phyloP scores from a whole-genome alignment of 768 basidiomycete genomes.

The Psilocybe sp. region DNA sequence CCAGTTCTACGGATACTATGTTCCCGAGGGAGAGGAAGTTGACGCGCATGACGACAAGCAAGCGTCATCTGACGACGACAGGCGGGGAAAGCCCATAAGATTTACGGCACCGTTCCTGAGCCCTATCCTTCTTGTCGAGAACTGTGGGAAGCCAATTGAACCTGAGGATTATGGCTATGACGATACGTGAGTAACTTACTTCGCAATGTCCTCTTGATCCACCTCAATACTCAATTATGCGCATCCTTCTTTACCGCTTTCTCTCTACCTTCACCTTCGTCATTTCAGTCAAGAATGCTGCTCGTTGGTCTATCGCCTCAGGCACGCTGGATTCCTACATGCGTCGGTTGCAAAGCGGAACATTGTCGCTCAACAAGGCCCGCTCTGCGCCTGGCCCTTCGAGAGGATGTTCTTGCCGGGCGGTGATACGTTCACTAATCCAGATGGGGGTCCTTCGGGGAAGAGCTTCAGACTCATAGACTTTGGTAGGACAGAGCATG shows the following conservation, averaged over 20 bases:
- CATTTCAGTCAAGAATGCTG: slow-evolving; percentile 32
- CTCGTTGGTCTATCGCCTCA: slow-evolving; percentile 33
- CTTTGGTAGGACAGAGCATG: slow-evolving; percentile 25
- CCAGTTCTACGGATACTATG: too few relatives aligned
- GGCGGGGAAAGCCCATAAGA: too few relatives aligned
- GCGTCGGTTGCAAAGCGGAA: slow-evolving; percentile 32
- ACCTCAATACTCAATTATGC: too few relatives aligned
- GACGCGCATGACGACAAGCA: too few relatives aligned
- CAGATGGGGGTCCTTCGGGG: slow-evolving; percentile 6
- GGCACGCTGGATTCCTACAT: slow-evolving; percentile 33
- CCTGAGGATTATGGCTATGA: slow-evolving; percentile 25
- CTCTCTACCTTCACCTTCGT: neutral
- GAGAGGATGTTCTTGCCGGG: slow-evolving; percentile 2
- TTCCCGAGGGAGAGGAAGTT: too few relatives aligned
- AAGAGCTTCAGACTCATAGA: slow-evolving; percentile 38
- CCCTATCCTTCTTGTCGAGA: slow-evolving; percentile 38
- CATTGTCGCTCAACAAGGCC: slow-evolving; percentile 31
- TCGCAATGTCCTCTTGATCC: neutral
- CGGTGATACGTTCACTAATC: neutral
- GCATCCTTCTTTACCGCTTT: too few relatives aligned
- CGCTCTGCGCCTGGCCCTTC: slow-evolving; percentile 18
- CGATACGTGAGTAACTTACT: slow-evolving; percentile 25
- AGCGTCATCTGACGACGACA: too few relatives aligned
- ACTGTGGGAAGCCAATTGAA: slow-evolving; percentile 31
- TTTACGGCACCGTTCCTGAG: slow-evolving; percentile 15